Conservation (phyloP, 2,329 filamentous ascomycete genomes). For the Pseudocercospora musae region DNA sequence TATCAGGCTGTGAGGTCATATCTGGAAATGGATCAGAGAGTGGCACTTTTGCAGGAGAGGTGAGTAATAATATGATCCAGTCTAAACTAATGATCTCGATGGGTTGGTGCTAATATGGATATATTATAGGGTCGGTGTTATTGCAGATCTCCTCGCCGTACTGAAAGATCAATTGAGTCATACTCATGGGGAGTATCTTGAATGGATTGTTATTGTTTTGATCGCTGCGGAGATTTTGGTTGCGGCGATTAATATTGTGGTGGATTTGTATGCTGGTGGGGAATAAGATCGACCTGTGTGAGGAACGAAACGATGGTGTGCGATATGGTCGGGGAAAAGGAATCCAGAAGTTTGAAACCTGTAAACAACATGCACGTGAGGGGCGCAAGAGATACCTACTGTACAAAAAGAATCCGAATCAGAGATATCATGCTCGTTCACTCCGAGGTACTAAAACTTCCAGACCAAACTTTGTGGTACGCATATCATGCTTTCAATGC, state of each 20-base stretch:
- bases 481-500: too few species aligned
- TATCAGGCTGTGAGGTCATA: conserved; percentile 95
- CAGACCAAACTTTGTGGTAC: too few species aligned
- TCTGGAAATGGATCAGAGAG: conserved; percentile 95
- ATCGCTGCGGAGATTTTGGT: conserved; percentile 95
- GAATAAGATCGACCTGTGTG: conserved; percentile 4
- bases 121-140: conserved; percentile 64
- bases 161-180: conserved; percentile 94
- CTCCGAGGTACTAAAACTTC: too few species aligned
- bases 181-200: conserved; percentile 66
- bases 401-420: not conserved
- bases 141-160: conserved; percentile 87
- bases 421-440: not conserved
- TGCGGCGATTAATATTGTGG: conserved; percentile 81
- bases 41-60: conserved; percentile 81
- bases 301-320: not conserved
- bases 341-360: not conserved
- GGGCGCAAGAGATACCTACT: not conserved
- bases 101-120: not conserved
- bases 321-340: not conserved
- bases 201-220: conserved; percentile 76
- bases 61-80: not conserved
- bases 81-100: too few species aligned
- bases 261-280: conserved; percentile 74
- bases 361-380: not conserved